These are phyloP conservation scores for Mycena rosella DNA, from an alignment of 768 basidiomycete species.

Conservation along the genomic window DNA sequence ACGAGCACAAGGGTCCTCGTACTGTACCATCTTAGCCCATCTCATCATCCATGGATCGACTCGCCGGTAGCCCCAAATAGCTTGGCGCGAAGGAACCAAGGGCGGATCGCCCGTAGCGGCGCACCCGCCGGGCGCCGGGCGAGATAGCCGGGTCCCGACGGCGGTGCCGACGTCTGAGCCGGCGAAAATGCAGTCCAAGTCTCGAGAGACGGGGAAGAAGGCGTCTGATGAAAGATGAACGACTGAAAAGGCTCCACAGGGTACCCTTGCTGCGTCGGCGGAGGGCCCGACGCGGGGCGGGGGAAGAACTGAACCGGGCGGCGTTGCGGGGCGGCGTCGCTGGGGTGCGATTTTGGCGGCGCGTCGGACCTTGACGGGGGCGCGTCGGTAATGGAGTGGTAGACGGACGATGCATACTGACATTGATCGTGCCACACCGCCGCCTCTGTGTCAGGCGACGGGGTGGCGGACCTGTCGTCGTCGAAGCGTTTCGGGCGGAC, in stretches of 20 bases:
- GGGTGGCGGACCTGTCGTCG: slow-evolving; percentile 33
- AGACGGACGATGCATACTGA: slow-evolving; percentile 37
- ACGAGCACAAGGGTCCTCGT: slow-evolving; percentile 4
- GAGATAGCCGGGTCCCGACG: slow-evolving; percentile 3
- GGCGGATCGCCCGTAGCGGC: slow-evolving; percentile 29
- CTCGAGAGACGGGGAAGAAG: slow-evolving; percentile 41
- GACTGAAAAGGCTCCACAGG: slow-evolving; percentile 39
- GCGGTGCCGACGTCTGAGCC: slow-evolving; percentile 28
- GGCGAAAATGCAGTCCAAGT: slow-evolving; percentile 38
- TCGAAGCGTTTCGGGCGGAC: slow-evolving; percentile 15
- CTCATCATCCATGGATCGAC: background rate
- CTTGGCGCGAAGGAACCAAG: slow-evolving; percentile 36
- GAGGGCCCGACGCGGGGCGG: slow-evolving; percentile 16
- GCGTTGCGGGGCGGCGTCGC: slow-evolving; percentile 4
- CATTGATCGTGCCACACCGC: slow-evolving; percentile 34
- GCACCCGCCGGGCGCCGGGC: slow-evolving; percentile 7
- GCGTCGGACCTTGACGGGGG: slow-evolving; percentile 28
- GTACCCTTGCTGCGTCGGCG: slow-evolving; percentile 14
- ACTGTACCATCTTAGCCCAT: background rate
- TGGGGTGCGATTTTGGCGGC: slow-evolving; percentile 10
- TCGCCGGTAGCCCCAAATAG: slow-evolving; percentile 27
- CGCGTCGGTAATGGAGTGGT: slow-evolving; percentile 27
- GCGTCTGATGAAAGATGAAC: slow-evolving; percentile 37
- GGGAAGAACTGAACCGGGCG: slow-evolving; percentile 27
- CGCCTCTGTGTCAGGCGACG: slow-evolving; percentile 34